phyloP scores from a whole-genome alignment of 1,284 basidiomycete genomes.

The Kwoniella shivajii region DNA sequence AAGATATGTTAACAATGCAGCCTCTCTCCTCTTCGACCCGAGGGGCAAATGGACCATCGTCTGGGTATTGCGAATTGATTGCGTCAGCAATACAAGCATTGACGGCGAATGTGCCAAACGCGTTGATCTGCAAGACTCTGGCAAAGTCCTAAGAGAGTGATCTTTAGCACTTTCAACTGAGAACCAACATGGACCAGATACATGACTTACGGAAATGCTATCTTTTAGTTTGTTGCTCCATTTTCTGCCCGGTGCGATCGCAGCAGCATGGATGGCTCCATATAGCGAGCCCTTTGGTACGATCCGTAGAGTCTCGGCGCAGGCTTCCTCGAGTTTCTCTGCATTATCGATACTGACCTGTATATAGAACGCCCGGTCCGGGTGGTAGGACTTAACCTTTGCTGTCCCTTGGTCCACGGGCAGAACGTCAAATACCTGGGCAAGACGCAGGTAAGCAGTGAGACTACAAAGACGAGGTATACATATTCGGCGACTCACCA shows the following conservation, averaged over 20 bases:
- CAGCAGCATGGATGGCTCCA: slow-evolving; percentile 47
- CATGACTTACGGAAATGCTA: slow-evolving; percentile 34
- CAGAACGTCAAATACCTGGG: no score
- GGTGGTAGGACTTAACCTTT: slow-evolving; percentile 12
- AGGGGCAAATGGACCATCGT: slow-evolving; percentile 10
- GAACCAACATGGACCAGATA: background rate
- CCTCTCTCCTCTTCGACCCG: slow-evolving; percentile 44
- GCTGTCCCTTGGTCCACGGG: slow-evolving; percentile 17
- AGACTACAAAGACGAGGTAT: no score
- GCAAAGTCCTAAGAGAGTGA: slow-evolving; percentile 18
- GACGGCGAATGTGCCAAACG: slow-evolving; percentile 44
- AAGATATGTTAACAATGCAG: slow-evolving; percentile 50
- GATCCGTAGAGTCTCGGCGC: slow-evolving; percentile 20
- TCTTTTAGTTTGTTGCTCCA: slow-evolving; percentile 45
- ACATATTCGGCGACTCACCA: no score
- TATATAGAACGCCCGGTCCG: slow-evolving; percentile 24
- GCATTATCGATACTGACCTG: slow-evolving; percentile 34
- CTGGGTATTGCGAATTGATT: slow-evolving; percentile 42
- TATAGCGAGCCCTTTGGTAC: slow-evolving; percentile 37
- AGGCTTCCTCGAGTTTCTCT: slow-evolving; percentile 28
- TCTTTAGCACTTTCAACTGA: background rate
- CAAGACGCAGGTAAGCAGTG: no score
- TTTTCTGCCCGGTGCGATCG: slow-evolving; percentile 34
- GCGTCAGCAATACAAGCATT: slow-evolving; percentile 48
- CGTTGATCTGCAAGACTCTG: slow-evolving; percentile 42